phyloP scores from a whole-genome alignment of 352 stramenopile species.

The Globisporangium paddicum region DNA sequence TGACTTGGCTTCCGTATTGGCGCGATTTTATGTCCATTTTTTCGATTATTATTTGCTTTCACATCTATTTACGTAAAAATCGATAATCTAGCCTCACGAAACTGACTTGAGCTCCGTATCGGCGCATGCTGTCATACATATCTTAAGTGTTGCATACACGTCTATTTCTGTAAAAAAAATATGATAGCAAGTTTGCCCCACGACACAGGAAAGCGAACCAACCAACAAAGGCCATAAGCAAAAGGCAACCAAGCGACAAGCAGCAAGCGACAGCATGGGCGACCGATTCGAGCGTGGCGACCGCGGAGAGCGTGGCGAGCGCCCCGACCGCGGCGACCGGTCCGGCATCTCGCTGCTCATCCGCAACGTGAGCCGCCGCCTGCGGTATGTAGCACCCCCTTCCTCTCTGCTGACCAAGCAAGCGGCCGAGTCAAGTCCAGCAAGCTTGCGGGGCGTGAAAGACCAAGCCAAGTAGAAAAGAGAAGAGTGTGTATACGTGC shows the following conservation, averaged over 20 bases:
- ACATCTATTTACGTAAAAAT: too few relatives aligned
- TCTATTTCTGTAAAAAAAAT: too few relatives aligned
- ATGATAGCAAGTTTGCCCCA: too few relatives aligned
- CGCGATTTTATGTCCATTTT: too few relatives aligned
- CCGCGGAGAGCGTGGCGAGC: conserved; percentile 23
- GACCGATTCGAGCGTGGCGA: conserved; percentile 9
- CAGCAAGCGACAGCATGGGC: not conserved
- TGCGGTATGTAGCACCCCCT: conserved; percentile 52
- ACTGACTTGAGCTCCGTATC: too few relatives aligned
- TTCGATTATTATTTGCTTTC: too few relatives aligned
- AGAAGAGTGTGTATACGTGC: not conserved
- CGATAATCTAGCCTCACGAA: too few relatives aligned
- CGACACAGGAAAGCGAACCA: conserved; percentile 1
- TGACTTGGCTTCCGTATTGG: too few relatives aligned
- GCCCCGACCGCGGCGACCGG: conserved; percentile 28
- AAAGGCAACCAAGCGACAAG: not conserved
- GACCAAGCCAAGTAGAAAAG: conserved; percentile 8
- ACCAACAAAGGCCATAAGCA: not conserved
- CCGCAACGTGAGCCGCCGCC: conserved; percentile 89
- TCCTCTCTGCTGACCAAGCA: not conserved
- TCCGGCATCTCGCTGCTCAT: conserved; percentile 91
- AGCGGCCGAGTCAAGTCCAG: not conserved
- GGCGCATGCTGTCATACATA: too few relatives aligned
- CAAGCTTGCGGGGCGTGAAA: too few relatives aligned
- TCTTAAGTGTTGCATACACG: too few relatives aligned